A percentile compares a stretch with the other conserved stretches of the same genome.
Conservation (phyloP, 352 stramenopile species). For the Pythium aquatile region DNA sequence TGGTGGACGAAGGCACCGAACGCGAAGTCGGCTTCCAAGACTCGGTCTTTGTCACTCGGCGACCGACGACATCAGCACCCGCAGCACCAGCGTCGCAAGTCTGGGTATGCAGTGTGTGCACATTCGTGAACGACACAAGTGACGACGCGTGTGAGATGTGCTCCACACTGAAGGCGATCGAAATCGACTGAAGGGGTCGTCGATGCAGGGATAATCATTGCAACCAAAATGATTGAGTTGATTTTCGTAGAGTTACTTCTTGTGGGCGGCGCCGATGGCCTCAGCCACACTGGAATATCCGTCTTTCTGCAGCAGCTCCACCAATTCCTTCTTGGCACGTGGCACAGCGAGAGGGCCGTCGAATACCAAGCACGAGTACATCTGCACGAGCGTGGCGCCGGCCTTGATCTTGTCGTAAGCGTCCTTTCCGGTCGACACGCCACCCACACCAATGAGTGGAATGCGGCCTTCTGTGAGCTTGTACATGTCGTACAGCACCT, state of each 20-base stretch:
- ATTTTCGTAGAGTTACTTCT: conserved; percentile 20
- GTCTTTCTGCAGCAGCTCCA: conserved; percentile 72
- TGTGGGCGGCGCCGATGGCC: conserved; percentile 84
- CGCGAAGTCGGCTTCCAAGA: conserved; percentile 74
- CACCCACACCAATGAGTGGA: conserved; percentile 96
- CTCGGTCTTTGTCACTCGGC: conserved; percentile 54
- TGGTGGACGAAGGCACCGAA: conserved; percentile 48
- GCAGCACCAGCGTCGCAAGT: conserved; percentile 24
- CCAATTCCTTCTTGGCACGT: conserved; percentile 89
- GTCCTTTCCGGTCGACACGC: conserved; percentile 90
- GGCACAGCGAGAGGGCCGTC: conserved; percentile 85
- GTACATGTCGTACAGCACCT: conserved; percentile 95
- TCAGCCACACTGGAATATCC: conserved; percentile 82
- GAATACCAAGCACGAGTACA: conserved; percentile 94
- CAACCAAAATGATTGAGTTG: not conserved
- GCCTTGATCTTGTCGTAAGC: conserved; percentile 98
- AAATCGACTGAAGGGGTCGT: conserved; percentile 32
- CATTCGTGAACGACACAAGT: conserved; percentile 71
- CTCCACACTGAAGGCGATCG: conserved; percentile 36
- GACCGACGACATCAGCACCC: not conserved
- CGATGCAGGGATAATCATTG: not conserved
- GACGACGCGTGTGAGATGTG: conserved; percentile 71
- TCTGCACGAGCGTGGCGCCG: conserved; percentile 93
- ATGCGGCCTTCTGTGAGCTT: conserved; percentile 91
- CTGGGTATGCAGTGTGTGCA: conserved; percentile 75